Conservation (phyloP, 1,139 yeast species). For the Saccharomycopsis hybrid region DNA sequence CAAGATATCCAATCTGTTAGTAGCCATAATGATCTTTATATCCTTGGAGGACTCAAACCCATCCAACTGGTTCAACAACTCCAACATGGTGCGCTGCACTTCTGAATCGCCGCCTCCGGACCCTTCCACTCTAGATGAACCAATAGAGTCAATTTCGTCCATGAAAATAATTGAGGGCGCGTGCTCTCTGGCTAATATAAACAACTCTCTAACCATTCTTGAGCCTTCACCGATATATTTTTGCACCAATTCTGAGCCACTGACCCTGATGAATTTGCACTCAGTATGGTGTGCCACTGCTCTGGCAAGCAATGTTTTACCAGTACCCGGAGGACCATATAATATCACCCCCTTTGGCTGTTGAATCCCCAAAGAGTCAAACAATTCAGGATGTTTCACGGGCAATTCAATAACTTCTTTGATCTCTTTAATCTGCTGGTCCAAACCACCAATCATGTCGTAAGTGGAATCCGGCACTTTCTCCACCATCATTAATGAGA, state of each 20-base stretch:
- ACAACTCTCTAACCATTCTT: slow-evolving; percentile 95
- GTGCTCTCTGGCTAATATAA: slow-evolving; percentile 97
- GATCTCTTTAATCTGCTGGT: slow-evolving; percentile 94
- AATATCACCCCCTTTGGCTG: slow-evolving; percentile 98
- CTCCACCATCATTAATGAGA: slow-evolving; percentile 98
- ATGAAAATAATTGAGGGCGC: slow-evolving; percentile 96
- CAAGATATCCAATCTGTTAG: slow-evolving; percentile 88
- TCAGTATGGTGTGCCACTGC: slow-evolving; percentile 99
- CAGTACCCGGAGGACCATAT: slow-evolving; percentile 99
- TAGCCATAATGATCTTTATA: slow-evolving; percentile 97
- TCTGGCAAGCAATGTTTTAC: slow-evolving; percentile 90
- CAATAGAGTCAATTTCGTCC: slow-evolving; percentile 98
- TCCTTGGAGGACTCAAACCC: slow-evolving; percentile 95
- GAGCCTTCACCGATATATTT: slow-evolving; percentile 98
- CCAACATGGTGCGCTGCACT: slow-evolving; percentile 98
- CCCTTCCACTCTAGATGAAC: slow-evolving; percentile 90
- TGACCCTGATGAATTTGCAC: slow-evolving; percentile 92
- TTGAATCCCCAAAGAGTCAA: slow-evolving; percentile 94
- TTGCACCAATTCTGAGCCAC: slow-evolving; percentile 95
- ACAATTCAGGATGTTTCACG: slow-evolving; percentile 94
- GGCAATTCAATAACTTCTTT: slow-evolving; percentile 97
- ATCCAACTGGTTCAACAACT: slow-evolving; percentile 88
- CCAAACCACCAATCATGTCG: slow-evolving; percentile 98
- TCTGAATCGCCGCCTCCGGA: slow-evolving; percentile 82
- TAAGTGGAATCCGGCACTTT: slow-evolving; percentile 97